Evolutionary conservation across 345 rosid genomes (phyloP).

Genomic region (Mallotus nudiflorus): DNA sequence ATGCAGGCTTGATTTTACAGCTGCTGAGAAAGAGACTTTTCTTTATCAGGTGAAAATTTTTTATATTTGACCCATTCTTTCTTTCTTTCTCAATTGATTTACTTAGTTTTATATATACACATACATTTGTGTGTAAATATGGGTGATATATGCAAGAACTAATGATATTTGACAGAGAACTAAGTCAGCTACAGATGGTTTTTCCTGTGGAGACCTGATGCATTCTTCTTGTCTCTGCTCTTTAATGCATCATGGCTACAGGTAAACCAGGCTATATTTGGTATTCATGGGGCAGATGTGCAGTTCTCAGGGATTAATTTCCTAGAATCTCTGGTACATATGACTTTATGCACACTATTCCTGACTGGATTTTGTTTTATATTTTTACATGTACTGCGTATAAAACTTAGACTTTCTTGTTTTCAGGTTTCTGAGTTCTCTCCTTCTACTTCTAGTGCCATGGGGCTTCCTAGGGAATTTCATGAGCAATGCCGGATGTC

Average conservation of each 20-base stretch:
- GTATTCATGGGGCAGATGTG: constrained; percentile 70
- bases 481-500: constrained; percentile 87
- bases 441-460: constrained; percentile 88
- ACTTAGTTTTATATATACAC: background rate
- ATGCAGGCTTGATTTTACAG: constrained; percentile 82
- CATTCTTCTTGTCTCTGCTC: background rate
- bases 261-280: constrained; percentile 85
- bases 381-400: constrained; percentile 10
- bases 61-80: background rate
- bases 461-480: constrained; percentile 97
- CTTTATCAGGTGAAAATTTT: constrained; percentile 64
- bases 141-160: no score
- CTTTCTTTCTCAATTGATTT: background rate
- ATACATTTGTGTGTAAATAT: background rate
- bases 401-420: constrained; percentile 19
- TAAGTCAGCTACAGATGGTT: background rate
- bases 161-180: background rate
- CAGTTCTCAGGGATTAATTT: constrained; percentile 83
- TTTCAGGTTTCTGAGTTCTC: constrained; percentile 92
- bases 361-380: constrained; percentile 13
- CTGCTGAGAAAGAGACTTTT: constrained; percentile 77
- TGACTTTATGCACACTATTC: constrained; percentile 16
- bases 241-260: constrained; percentile 36
- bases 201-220: background rate
- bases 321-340: constrained; percentile 83